Evolutionary conservation across 2,329 filamentous ascomycete species (phyloP), one percentile per base, ranked within the genome.

Genomic region (Trichophyton rubrum): DNA sequence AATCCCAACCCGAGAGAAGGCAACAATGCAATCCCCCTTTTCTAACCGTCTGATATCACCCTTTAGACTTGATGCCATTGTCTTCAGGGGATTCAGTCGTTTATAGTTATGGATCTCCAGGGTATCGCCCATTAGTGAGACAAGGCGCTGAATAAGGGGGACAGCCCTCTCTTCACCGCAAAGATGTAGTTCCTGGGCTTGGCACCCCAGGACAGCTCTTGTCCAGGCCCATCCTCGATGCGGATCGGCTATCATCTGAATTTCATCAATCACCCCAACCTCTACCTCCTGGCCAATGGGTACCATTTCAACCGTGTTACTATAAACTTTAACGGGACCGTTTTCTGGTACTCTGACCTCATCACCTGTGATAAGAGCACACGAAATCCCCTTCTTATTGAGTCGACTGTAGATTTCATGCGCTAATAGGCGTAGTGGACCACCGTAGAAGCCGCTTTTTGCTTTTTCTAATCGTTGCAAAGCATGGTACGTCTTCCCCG

Each of bases 241-340:
- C 0, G 72, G 64, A 68, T 90, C 86, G 15, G 84, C 86, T 66
- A 99, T 89, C 93, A 99, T 97, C 74, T 99, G 93, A 61, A 99
- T 97, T 76, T 99, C 93, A 70, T 99, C 93, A 64, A 99, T 92
- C 66, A 99, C 92, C 1, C 90, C 92, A 40, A 99, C 91, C 47
- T 97, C 92, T 33, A 89, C 84, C 1, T 72, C 71, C 3, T 74
- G 73, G 56, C 79, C 78, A 20, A 84, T 66, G 5, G 82, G 82
- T 24, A 85, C 80, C 86, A 99, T 99, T 72, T 99, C 93, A 2
- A 99, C 93, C 0, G 93, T 99, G 70, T 93, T 96, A 69, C 90
- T 92, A 61, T 81, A 82, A 68, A 95, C 86, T 63, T 79, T 68
- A 2, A 73, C 67, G 3, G 74, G 74, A 58, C 85, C 77, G 8